These are phyloP conservation scores for Mrakia hoshinonis DNA, from an alignment of 768 basidiomycete genomes.

Conservation along the genomic window DNA sequence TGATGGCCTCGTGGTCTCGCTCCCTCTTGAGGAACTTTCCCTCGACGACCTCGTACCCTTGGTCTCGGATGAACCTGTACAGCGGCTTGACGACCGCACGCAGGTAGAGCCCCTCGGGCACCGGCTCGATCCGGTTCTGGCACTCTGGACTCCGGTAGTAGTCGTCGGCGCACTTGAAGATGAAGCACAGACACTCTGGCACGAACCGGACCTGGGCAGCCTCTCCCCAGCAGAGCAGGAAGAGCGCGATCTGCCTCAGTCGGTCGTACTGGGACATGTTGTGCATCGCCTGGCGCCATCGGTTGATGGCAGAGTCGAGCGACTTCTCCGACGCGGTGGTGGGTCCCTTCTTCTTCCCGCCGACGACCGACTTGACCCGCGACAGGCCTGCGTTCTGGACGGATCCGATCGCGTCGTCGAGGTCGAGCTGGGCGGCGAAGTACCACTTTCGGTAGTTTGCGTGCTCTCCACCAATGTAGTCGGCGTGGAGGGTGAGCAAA, in stretches of 20 bases:
- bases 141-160: constrained; percentile 99
- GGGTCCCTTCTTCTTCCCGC: constrained; percentile 35
- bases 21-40: constrained; percentile 90
- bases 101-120: constrained; percentile 91
- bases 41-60: constrained; percentile 92
- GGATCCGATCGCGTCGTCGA: constrained; percentile 92
- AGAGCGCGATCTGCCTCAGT: constrained; percentile 88
- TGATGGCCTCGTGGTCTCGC: constrained; percentile 83
- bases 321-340: constrained; percentile 60
- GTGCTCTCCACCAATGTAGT: constrained; percentile 96
- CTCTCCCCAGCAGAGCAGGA: constrained; percentile 94
- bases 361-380: constrained; percentile 68
- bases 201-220: constrained; percentile 94
- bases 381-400: constrained; percentile 82
- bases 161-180: constrained; percentile 99
- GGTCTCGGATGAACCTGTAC: constrained; percentile 93
- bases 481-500: constrained; percentile 87
- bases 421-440: constrained; percentile 95
- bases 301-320: constrained; percentile 71
- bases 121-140: constrained; percentile 80
- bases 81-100: constrained; percentile 82
- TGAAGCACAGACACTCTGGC: constrained; percentile 95
- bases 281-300: constrained; percentile 97
- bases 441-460: constrained; percentile 99
- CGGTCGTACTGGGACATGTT: constrained; percentile 98